Percentiles rank a stretch among this genome's conserved stretches.
These are phyloP conservation scores for Diaporthe vaccinii DNA, from an alignment of 2,329 filamentous ascomycete genomes.

Conservation along the genomic window DNA sequence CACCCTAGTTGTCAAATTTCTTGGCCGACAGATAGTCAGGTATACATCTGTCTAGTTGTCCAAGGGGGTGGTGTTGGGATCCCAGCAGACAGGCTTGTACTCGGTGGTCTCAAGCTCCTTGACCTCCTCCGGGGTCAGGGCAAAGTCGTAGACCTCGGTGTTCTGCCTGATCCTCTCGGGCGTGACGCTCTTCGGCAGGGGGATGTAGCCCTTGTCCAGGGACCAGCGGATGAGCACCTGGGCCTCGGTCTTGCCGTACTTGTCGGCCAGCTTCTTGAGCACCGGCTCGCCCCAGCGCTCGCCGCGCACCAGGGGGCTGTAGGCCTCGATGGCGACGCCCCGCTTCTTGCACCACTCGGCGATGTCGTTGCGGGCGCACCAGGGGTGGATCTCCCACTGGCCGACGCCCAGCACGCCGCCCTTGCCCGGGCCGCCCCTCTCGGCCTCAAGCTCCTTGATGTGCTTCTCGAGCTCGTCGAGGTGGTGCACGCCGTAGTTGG, in stretches of 20 bases:
- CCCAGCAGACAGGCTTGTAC: conserved; percentile 70
- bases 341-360: conserved; percentile 79
- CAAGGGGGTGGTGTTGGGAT: conserved; percentile 64
- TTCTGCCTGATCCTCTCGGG: conserved; percentile 77
- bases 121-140: conserved; percentile 67
- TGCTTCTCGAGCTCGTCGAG: conserved; percentile 71
- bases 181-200: conserved; percentile 79
- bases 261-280: conserved; percentile 75
- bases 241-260: conserved; percentile 79
- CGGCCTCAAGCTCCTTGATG: conserved; percentile 72
- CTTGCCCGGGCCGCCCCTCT: conserved; percentile 72
- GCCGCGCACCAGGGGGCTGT: conserved; percentile 74
- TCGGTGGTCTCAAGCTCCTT: conserved; percentile 62
- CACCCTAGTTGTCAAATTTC: background rate
- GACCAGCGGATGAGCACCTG: conserved; percentile 87
- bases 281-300: conserved; percentile 78
- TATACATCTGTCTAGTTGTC: conserved; percentile 47
- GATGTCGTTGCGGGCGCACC: conserved; percentile 85
- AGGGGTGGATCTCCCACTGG: conserved; percentile 92
- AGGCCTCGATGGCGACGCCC: conserved; percentile 74
- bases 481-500: conserved; percentile 75
- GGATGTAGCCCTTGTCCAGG: conserved; percentile 82
- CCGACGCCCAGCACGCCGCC: conserved; percentile 84
- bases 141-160: conserved; percentile 67
- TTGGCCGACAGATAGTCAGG: background rate